Base-by-base conservation (phyloP, 345 rosid species). In the Excoecaria cochinchinensis region DNA sequence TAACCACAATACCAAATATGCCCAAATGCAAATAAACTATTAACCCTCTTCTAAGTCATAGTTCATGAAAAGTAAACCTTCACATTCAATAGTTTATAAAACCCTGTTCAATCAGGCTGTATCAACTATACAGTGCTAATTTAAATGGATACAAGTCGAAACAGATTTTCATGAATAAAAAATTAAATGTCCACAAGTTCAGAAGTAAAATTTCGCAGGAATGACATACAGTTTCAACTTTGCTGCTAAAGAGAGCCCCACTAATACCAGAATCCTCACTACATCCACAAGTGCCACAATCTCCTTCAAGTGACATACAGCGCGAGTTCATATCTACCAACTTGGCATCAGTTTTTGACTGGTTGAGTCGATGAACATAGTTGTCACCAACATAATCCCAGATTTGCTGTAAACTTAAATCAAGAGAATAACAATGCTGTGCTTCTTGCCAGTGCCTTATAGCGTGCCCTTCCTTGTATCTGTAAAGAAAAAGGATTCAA, bases 301-400 rank as follows among this genome's bases (percentile, higher is more conserved):
- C 88, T 67, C 83, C 93, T 76, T 90, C 92, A 55, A 81, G 81
- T 74, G 92, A 85, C 70, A 59, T 67, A 70, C 97, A 95, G 65
- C 64, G 85, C 39, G 74, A 72, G 76, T 80, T 86, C 84, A 87
- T 86, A 80, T 90, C 97, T 13, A 77, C 82, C 22, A 86, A 82
- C 80, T 93, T 93, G 25, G 87, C 97, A 79, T 95, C 96, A 78
- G 85, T 83, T 89, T 88, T 93, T 51, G 95, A 93, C 67, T 93
- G 99, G 90, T 90, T 95, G 59, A 95, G 85, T 25, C 99, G 87
- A 78, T 95, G 98, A 75, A 91, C 98, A 72, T 93, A 95, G 78
- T 74, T 87, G 82, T 95, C 99, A 71, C 99, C 98, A 80, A 90
- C 97, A 78, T 95, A 95, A 85, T 95, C 98, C 97, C 98, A 93